phyloP scores from a whole-genome alignment of 371 early-diverging fungal genomes.

The Mycotypha africana region DNA sequence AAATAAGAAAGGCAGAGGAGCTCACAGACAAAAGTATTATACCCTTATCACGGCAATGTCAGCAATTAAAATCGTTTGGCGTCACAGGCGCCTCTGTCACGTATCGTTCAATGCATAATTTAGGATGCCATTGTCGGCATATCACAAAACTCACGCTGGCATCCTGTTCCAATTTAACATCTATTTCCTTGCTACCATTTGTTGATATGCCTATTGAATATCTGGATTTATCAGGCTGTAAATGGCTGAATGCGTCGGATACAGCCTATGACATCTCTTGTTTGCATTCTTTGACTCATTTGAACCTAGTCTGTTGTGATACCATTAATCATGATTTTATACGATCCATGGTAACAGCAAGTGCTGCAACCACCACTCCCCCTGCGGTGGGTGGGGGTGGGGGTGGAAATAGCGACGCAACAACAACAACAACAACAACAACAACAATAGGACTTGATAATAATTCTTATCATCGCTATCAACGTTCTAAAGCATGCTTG shows the following conservation, averaged over 20 bases:
- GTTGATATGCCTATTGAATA: constrained; percentile 25
- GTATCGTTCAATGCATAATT: constrained; percentile 33
- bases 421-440: neutral
- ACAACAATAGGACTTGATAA: neutral
- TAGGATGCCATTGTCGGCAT: constrained; percentile 20
- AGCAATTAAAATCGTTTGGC: constrained; percentile 21
- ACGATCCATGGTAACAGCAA: constrained; percentile 5
- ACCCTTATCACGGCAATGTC: constrained; percentile 19
- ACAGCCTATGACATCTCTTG: constrained; percentile 34
- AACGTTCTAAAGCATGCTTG: constrained; percentile 2
- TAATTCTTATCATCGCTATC: too few species aligned
- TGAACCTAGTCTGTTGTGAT: constrained; percentile 36
- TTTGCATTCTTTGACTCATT: constrained; percentile 20
- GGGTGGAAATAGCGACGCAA: too few species aligned
- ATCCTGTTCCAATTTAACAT: constrained; percentile 18
- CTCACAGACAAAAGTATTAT: constrained; percentile 35
- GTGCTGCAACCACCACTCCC: too few species aligned
- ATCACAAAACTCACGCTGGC: constrained; percentile 24
- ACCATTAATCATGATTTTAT: constrained; percentile 16
- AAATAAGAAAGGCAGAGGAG: constrained; percentile 15
- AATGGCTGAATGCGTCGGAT: constrained; percentile 35
- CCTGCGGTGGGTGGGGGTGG: too few species aligned
- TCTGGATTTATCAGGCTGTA: constrained; percentile 33
- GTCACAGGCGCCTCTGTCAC: constrained; percentile 22
- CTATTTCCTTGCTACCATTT: constrained; percentile 31